Conservation (phyloP, 257 asterid species). For the Przewalskia tangutica region DNA sequence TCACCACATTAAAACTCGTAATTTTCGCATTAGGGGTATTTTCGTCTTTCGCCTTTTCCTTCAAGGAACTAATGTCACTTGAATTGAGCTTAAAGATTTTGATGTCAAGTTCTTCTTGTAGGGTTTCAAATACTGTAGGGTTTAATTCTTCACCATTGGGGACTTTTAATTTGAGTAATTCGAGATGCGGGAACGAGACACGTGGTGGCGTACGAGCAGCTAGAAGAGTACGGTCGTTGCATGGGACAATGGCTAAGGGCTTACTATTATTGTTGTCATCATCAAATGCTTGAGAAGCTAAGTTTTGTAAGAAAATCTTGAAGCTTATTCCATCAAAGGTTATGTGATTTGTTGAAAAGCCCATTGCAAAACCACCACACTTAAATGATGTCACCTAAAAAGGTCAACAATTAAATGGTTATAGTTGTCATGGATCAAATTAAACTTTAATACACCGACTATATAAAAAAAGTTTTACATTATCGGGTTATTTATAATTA, state of each 20-base stretch:
- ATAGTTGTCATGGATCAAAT: neutral
- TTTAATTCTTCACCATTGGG: constrained; percentile 37
- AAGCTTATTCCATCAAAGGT: constrained; percentile 61
- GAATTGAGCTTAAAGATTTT: constrained; percentile 45
- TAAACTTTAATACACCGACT: too few species aligned
- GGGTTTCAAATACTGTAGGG: constrained; percentile 41
- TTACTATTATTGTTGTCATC: constrained; percentile 20
- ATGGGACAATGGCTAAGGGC: constrained; percentile 47
- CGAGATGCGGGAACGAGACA: constrained; percentile 78
- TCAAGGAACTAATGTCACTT: constrained; percentile 28
- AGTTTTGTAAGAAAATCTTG: constrained; percentile 57
- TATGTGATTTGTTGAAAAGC: constrained; percentile 53
- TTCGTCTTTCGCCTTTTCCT: constrained; percentile 29
- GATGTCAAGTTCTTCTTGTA: constrained; percentile 43
- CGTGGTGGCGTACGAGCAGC: constrained; percentile 77
- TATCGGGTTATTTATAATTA: neutral
- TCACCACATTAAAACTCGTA: constrained; percentile 61
- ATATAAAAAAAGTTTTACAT: neutral
- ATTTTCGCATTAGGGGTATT: neutral
- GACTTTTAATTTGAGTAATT: constrained; percentile 50
- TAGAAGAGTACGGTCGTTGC: constrained; percentile 57
- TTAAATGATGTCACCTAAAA: constrained; percentile 67
- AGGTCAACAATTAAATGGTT: neutral
- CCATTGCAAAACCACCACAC: constrained; percentile 81
- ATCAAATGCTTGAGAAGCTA: constrained; percentile 72